Evolutionary conservation across 2,329 filamentous ascomycete species (phyloP).

Genomic region (Orbilia brochopaga): DNA sequence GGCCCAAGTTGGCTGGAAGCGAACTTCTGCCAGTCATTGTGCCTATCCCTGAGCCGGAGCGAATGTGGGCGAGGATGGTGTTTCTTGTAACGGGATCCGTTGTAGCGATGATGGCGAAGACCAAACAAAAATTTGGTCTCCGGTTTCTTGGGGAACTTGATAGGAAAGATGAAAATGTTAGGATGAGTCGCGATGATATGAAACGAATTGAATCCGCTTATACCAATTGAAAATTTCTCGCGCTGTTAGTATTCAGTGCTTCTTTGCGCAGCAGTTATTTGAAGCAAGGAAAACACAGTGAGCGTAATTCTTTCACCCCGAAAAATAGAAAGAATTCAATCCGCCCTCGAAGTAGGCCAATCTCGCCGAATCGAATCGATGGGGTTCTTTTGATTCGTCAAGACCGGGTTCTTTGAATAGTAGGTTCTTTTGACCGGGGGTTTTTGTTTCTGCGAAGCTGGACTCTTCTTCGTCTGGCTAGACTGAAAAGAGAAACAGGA

Average conservation of each 20-base stretch:
- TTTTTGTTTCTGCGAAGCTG: slow-evolving; percentile 27
- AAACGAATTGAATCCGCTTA: slow-evolving; percentile 15
- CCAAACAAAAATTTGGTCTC: slow-evolving; percentile 13
- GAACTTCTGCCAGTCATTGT: slow-evolving; percentile 45
- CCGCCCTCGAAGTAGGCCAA: slow-evolving; percentile 32
- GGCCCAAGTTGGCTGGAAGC: slow-evolving; percentile 38
- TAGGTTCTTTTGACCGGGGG: slow-evolving; percentile 38
- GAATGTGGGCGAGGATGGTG: not conserved
- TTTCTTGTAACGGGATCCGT: not conserved
- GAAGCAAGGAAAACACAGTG: slow-evolving; percentile 22
- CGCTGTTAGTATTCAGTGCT: slow-evolving; percentile 10
- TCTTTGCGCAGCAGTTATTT: slow-evolving; percentile 24
- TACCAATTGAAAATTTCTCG: slow-evolving; percentile 3
- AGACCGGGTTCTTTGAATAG: slow-evolving; percentile 45
- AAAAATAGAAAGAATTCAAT: slow-evolving; percentile 47
- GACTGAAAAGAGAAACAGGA: slow-evolving; percentile 36
- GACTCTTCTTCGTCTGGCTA: slow-evolving; percentile 22
- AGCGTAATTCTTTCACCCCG: slow-evolving; percentile 49
- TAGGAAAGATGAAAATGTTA: slow-evolving; percentile 18
- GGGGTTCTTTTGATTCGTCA: slow-evolving; percentile 48
- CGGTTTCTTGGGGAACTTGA: slow-evolving; percentile 7
- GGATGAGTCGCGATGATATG: slow-evolving; percentile 13
- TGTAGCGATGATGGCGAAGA: slow-evolving; percentile 10
- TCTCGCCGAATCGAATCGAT: slow-evolving; percentile 43
- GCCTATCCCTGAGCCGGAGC: not conserved